Evolutionary conservation across 2,329 filamentous ascomycete genomes (phyloP), one percentile per base, ranked within the genome.

Genomic region (Beauveria medogensis): DNA sequence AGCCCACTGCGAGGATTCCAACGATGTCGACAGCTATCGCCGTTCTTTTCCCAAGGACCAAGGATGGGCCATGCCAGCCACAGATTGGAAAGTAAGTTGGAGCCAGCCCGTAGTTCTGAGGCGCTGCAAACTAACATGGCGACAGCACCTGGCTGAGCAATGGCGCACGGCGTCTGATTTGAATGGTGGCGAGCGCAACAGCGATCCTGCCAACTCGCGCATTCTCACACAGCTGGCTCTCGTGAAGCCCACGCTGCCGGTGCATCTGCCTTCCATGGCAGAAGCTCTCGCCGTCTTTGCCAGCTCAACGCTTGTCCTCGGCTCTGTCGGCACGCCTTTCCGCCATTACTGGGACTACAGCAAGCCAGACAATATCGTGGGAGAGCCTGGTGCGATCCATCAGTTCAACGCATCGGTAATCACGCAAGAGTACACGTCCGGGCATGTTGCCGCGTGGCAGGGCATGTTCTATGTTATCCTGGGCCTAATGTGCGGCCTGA

Each of bases 281-380:
- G 90, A 94, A 71, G 86, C 87, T 0, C 70, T 94, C 0, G 88
- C 89, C 0, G 88, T 91, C 0, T 79, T 92, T 66, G 81, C 83
- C 0, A 83, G 84, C 4, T 86, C 82, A 41, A 90, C 88, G 0
- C 71, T 92, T 0, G 78, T 92, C 9, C 77, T 86, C 48, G 79
- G 82, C 9, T 74, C 84, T 2, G 72, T 82, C 9, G 78, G 83
- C 60, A 75, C 86, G 0, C 85, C 87, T 0, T 90, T 88, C 67
- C 75, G 79, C 0, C 81, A 84, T 43, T 79, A 72, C 58, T 88
- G 82, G 79, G 73, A 74, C 12, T 80, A 82, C 64, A 41, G 65
- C 0, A 55, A 61, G 0, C 69, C 70, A 0, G 55, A 61, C 3
- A 67, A 69, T 14, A 66, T 72, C 2, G 72, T 87, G 5, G 64